Evolutionary conservation across 2,329 filamentous ascomycete species (phyloP).

Genomic region (Clonostachys solani): DNA sequence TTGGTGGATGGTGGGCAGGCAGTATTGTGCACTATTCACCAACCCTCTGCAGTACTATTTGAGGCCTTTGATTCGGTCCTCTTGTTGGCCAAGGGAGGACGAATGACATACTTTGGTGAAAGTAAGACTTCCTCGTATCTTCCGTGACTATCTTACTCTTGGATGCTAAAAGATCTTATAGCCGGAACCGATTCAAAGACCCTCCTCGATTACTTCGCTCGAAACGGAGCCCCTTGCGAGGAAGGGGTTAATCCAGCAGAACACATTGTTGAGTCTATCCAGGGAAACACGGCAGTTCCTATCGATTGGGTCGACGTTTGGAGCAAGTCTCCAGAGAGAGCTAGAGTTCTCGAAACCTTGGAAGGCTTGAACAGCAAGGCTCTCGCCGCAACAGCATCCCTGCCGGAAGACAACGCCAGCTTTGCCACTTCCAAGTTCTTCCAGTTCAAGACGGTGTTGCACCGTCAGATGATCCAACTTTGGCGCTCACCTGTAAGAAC

Average conservation of each 20-base stretch:
- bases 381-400: background rate
- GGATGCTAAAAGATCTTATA: background rate
- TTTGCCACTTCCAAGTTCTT: slow-evolving; percentile 30
- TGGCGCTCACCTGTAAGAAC: slow-evolving; percentile 12
- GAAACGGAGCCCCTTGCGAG: slow-evolving; percentile 36
- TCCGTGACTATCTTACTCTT: background rate
- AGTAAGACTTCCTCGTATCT: background rate
- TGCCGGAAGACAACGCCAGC: slow-evolving; percentile 22
- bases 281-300: slow-evolving; percentile 38
- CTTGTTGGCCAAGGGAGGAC: slow-evolving; percentile 6
- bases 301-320: slow-evolving; percentile 47
- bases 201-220: slow-evolving; percentile 39
- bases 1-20: slow-evolving; percentile 58
- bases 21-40: slow-evolving; percentile 58
- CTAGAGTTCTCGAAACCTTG: slow-evolving; percentile 34
- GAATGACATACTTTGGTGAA: slow-evolving; percentile 7
- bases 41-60: slow-evolving; percentile 36
- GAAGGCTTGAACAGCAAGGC: slow-evolving; percentile 55
- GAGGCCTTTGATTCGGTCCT: slow-evolving; percentile 6
- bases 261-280: slow-evolving; percentile 37
- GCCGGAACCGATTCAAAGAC: slow-evolving; percentile 4
- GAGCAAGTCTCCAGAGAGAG: slow-evolving; percentile 54
- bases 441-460: slow-evolving; percentile 27
- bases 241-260: slow-evolving; percentile 32
- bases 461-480: slow-evolving; percentile 14